A percentile compares a stretch with the other conserved stretches of the same genome.
Evolutionary conservation across 2,329 filamentous ascomycete species (phyloP).

Genomic region (Nothophoma quercina): DNA sequence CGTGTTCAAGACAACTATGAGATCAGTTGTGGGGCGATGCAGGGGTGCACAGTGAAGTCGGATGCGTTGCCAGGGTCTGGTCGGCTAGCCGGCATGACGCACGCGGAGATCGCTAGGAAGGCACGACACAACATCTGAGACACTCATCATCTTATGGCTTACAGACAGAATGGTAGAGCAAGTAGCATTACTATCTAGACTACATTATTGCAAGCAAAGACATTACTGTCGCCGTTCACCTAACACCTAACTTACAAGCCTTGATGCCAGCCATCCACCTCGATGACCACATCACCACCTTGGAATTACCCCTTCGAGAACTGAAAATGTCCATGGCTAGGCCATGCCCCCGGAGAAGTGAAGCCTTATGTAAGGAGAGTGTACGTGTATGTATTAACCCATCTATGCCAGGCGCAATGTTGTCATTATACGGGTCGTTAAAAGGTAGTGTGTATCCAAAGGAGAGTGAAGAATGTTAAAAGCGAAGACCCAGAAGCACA

Average conservation of each 20-base stretch:
- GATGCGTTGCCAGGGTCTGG: neutral
- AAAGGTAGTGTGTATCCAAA: conserved; percentile 10
- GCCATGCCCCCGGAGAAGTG: conserved; percentile 13
- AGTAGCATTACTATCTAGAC: conserved; percentile 10
- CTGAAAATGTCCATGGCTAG: conserved; percentile 12
- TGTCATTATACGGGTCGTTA: conserved; percentile 15
- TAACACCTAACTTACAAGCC: conserved; percentile 10
- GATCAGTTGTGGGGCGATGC: neutral
- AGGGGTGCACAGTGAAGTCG: neutral
- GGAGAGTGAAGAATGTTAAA: conserved; percentile 15
- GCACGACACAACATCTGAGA: neutral
- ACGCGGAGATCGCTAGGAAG: neutral
- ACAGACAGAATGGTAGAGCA: too few species aligned
- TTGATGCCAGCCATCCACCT: neutral
- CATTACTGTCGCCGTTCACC: conserved; percentile 8
- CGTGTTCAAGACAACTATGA: neutral
- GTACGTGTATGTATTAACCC: conserved; percentile 10
- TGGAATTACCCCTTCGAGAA: conserved; percentile 10
- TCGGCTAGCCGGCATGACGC: conserved; percentile 4
- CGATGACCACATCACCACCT: neutral
- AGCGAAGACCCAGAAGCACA: neutral
- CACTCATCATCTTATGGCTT: neutral
- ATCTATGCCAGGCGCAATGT: conserved; percentile 12
- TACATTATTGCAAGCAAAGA: conserved; percentile 6
- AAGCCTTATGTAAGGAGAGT: conserved; percentile 16